These are phyloP conservation scores for Fusarium incarnatum DNA, from an alignment of 2,329 filamentous ascomycete species.

Conservation along the genomic window DNA sequence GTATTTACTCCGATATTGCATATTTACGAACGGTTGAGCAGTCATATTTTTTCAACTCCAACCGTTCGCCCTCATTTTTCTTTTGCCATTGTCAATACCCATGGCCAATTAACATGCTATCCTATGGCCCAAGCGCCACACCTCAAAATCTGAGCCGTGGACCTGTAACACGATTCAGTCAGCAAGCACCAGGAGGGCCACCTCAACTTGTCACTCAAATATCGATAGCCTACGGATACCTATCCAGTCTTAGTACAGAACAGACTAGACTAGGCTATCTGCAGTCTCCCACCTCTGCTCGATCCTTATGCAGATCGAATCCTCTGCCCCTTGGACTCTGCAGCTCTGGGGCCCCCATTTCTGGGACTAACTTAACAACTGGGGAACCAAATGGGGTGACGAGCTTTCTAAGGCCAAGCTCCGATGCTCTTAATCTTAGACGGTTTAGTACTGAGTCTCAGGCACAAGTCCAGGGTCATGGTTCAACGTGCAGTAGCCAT, in stretches of 20 bases:
- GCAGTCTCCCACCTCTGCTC: conserved; percentile 1
- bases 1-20: conserved; percentile 4
- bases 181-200: conserved; percentile 21
- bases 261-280: not conserved
- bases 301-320: conserved; percentile 19
- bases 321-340: conserved; percentile 18
- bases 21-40: conserved; percentile 4
- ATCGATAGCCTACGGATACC: not conserved
- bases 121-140: conserved; percentile 31
- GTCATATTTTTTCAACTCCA: conserved; percentile 2
- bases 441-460: conserved; percentile 23
- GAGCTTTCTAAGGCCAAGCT: conserved; percentile 27
- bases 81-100: conserved; percentile 9
- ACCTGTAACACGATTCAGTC: conserved; percentile 22
- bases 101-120: conserved; percentile 22
- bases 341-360: conserved; percentile 12
- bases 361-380: conserved; percentile 14
- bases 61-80: not conserved
- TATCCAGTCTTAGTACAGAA: not conserved
- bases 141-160: conserved; percentile 5
- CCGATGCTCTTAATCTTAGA: conserved; percentile 34
- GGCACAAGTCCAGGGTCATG: conserved; percentile 25
- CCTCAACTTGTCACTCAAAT: not conserved
- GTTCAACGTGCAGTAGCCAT: conserved; percentile 10
- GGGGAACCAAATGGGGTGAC: conserved; percentile 37